Percentiles rank a stretch among this genome's conserved stretches.
These are phyloP conservation scores for Globisporangium cederbergense DNA, from an alignment of 352 stramenopile genomes.

Conservation along the genomic window DNA sequence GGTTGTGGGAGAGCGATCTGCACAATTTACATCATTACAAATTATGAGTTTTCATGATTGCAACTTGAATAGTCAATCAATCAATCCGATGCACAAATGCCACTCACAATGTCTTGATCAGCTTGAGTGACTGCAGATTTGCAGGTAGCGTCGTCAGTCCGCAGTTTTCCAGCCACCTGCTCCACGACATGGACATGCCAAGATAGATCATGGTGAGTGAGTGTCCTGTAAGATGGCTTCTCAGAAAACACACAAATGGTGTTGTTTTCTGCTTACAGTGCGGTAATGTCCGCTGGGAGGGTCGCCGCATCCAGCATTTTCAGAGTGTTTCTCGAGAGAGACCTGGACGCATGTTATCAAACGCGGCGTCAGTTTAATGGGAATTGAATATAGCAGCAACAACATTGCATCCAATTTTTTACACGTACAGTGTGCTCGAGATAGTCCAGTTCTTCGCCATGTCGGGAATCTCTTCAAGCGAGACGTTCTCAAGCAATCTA, in stretches of 20 bases:
- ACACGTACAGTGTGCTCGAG: constrained; percentile 12
- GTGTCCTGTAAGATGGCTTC: too few species aligned
- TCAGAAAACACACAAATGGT: too few species aligned
- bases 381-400: not conserved
- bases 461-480: constrained; percentile 10
- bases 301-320: constrained; percentile 1
- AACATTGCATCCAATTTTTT: not conserved
- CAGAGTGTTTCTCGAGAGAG: constrained; percentile 11
- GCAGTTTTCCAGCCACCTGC: constrained; percentile 14
- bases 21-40: not conserved
- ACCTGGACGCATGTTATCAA: not conserved
- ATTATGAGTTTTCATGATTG: not conserved
- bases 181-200: not conserved
- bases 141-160: not conserved
- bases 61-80: not conserved
- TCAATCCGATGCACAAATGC: not conserved
- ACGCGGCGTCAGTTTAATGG: not conserved
- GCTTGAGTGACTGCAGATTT: constrained; percentile 10
- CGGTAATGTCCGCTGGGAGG: constrained; percentile 6
- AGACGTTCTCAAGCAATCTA: constrained; percentile 15
- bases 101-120: constrained; percentile 12
- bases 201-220: not conserved
- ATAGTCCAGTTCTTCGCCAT: constrained; percentile 15
- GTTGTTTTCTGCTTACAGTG: constrained; percentile 9
- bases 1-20: constrained; percentile 15